Evolutionary conservation across 805 yeast genomes (phyloP), one percentile per base, ranked within the genome.

Genomic region (Yamadazyma insecticola): DNA sequence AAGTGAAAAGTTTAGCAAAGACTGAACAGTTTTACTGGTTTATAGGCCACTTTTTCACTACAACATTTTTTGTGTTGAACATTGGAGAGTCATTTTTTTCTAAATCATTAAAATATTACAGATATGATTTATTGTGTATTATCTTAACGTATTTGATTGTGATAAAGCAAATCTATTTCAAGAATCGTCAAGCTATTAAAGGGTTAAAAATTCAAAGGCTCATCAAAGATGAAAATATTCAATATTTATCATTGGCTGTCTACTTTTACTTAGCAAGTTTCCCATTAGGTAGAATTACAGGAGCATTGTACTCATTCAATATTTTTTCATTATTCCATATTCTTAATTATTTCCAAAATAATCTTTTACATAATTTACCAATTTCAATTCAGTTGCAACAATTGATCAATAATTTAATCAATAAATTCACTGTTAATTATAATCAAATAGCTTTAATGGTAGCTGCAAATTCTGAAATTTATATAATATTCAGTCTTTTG

Each of bases 1-100:
- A 18, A 18, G 21, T 18, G 7, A 7, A 7, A 18, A 21, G 4
- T 12, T 31, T 49, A 11, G 22, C 33, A 20, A 48, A 56, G 41
- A 71, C 78, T 8, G 76, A 77, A 6, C 86, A 80, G 50, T 78
- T 81, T 48, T 76, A 76, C 44, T 81, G 89, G 89, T 81, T 72
- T 42, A 32, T 77, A 16, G 81, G 83, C 12, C 85, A 81, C 53
- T 62, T 72, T 10, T 48, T 65, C 19, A 72, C 78, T 2, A 41
- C 75, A 2, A 42, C 53, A 32, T 71, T 58, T 51, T 69, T 70
- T 45, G 35, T 55, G 3, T 40, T 55, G 13, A 63, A 60, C 45
- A 52, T 61, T 26, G 31, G 70, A 22, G 60, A 48, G 21, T 66
- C 78, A 6, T 61, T 74, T 32, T 62, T 72, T 44, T 44, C 53